Evolutionary conservation across 192 early-diverging fungal species (phyloP).

Genomic region (Diversispora epigaea): DNA sequence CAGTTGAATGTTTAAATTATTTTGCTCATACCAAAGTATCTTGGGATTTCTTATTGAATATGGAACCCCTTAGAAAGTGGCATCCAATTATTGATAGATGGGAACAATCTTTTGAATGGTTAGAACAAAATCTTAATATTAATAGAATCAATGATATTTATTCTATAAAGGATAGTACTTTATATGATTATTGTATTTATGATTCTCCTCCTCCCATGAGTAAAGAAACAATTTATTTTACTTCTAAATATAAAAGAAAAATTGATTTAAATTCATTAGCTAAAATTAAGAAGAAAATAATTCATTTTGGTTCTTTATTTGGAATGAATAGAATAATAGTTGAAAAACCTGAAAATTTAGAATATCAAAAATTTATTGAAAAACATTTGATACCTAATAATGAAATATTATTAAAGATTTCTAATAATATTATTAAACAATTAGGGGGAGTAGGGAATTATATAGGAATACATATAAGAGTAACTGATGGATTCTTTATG

Average conservation of each 20-base stretch:
- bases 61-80: slow-evolving; percentile 39
- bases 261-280: slow-evolving; percentile 41
- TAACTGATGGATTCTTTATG: slow-evolving; percentile 57
- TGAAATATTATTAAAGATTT: slow-evolving; percentile 41
- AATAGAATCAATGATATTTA: slow-evolving; percentile 46
- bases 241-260: slow-evolving; percentile 20
- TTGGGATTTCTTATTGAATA: slow-evolving; percentile 57
- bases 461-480: slow-evolving; percentile 56
- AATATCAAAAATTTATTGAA: slow-evolving; percentile 41
- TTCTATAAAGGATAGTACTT: slow-evolving; percentile 44
- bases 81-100: slow-evolving; percentile 42
- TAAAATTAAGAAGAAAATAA: slow-evolving; percentile 36
- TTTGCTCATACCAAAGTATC: slow-evolving; percentile 54
- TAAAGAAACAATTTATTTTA: too few relatives aligned
- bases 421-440: slow-evolving; percentile 43
- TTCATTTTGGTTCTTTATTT: slow-evolving; percentile 62
- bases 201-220: slow-evolving; percentile 47
- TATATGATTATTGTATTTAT: slow-evolving; percentile 58
- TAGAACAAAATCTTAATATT: slow-evolving; percentile 45
- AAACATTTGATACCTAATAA: slow-evolving; percentile 49
- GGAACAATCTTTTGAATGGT: slow-evolving; percentile 55
- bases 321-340: slow-evolving; percentile 50
- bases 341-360: slow-evolving; percentile 42
- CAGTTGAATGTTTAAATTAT: slow-evolving; percentile 58
- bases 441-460: slow-evolving; percentile 51